These are phyloP conservation scores for Leishmania martiniquensis DNA, from an alignment of 208 protist species.

Conservation along the genomic window DNA sequence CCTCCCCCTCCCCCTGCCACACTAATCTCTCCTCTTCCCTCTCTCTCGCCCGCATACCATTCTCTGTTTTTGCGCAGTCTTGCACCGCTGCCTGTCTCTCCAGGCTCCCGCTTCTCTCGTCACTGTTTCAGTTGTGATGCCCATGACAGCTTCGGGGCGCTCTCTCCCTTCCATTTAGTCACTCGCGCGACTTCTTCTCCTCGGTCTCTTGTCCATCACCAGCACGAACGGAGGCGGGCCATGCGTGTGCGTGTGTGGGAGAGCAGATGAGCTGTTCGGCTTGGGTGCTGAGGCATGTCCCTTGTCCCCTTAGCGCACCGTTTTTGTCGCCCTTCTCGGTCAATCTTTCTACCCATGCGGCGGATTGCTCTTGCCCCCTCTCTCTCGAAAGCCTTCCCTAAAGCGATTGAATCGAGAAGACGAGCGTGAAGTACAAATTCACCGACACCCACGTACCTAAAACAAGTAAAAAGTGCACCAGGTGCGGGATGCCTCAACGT, in stretches of 20 bases:
- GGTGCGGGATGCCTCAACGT: neutral
- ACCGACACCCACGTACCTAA: neutral
- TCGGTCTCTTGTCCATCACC: neutral
- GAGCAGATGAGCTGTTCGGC: neutral
- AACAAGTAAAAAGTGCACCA: neutral
- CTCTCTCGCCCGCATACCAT: constrained; percentile 3
- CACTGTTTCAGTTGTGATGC: neutral
- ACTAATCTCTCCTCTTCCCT: constrained; percentile 24
- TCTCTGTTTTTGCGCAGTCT: neutral
- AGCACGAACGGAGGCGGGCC: neutral
- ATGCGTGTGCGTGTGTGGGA: neutral
- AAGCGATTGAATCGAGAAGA: neutral
- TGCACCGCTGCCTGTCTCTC: neutral
- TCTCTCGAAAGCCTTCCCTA: neutral
- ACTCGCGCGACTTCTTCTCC: neutral
- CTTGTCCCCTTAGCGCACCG: neutral
- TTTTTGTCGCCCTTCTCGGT: neutral
- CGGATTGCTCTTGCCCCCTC: neutral
- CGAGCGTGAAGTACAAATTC: neutral
- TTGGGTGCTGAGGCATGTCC: neutral
- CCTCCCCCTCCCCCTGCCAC: too few relatives aligned
- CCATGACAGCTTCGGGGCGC: neutral
- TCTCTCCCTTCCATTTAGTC: neutral
- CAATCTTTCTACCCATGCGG: neutral
- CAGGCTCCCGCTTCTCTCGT: neutral